Base-by-base conservation (phyloP, 2,329 filamentous ascomycete species). In the Pseudogymnoascus sp. region DNA sequence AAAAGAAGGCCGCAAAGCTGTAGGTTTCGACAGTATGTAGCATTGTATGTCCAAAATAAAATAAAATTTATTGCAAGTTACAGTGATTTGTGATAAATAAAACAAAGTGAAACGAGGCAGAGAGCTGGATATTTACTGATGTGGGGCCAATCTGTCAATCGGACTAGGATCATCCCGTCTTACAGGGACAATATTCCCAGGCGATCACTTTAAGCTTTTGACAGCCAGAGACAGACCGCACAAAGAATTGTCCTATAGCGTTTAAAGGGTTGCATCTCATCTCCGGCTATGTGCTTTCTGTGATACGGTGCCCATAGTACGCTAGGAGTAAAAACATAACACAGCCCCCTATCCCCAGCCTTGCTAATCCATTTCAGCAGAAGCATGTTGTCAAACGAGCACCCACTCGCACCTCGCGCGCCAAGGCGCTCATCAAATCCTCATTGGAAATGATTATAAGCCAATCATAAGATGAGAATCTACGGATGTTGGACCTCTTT, bases 1-100 rank as follows among this genome's bases (percentile, higher is more conserved):
- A 70, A 38, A 22, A 58, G 16, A n/a, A 58, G 18, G 25, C 43
- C 5, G 9, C n/a, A 33, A 54, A 33, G 43, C 43, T 54, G 25
- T 54, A 54, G 33, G 43, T 54, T 18, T 16, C 9, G 25, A 50
- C n/a, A 47, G 8, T 47, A 28, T 47, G 43, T 14, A 50, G 30
- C 2, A 30, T 50, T 16, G 22, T 4, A 28, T 47, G 14, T 47
- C 14, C 22, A n/a, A 14, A 16, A 28, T 28, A 47, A 16, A 47
- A 16, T 16, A 8, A 6, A 11, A 28, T 16, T 47, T 43, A 25
- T 43, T 2, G 20, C 14, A 25, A 25, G 43, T 50, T 50, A 30
- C 41, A 28, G 28, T 25, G 20, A 25, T n/a, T 8, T 47, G n/a
- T 2, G 20, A 43, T 43, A 47, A 41, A 43, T 28, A 25, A 25